phyloP scores from a whole-genome alignment of 2,329 filamentous ascomycete species.

The Tympanopsis confertula region DNA sequence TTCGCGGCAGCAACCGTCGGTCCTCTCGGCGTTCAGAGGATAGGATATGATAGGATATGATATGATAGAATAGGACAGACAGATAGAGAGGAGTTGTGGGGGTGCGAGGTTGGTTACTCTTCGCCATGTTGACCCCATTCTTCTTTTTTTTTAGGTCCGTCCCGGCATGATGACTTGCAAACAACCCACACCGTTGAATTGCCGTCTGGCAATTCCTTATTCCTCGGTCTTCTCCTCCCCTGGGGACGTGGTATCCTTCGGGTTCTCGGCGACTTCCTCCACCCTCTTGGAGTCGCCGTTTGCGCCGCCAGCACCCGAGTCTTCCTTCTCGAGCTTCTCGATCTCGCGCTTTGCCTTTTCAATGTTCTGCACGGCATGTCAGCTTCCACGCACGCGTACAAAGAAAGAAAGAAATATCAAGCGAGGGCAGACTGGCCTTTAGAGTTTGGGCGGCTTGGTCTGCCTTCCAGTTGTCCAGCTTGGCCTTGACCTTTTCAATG shows the following conservation, averaged over 20 bases:
- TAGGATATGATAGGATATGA: too few species aligned
- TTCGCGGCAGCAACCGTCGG: too few species aligned
- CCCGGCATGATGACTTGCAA: too few species aligned
- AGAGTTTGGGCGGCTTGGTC: slow-evolving; percentile 84
- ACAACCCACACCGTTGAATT: not conserved
- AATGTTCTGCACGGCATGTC: slow-evolving; percentile 59
- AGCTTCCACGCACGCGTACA: slow-evolving; percentile 13
- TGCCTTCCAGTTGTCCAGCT: slow-evolving; percentile 81
- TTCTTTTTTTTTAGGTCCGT: too few species aligned
- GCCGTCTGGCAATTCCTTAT: not conserved
- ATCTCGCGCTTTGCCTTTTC: slow-evolving; percentile 95
- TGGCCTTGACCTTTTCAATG: slow-evolving; percentile 82
- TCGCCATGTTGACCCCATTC: too few species aligned
- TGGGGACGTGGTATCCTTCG: slow-evolving; percentile 38
- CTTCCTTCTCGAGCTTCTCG: slow-evolving; percentile 67
- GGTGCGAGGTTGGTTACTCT: too few species aligned
- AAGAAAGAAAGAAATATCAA: not conserved
- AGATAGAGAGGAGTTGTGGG: too few species aligned
- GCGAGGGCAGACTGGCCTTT: slow-evolving; percentile 50
- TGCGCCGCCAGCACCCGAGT: slow-evolving; percentile 34
- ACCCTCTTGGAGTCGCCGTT: slow-evolving; percentile 34
- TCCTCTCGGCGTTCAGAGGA: too few species aligned
- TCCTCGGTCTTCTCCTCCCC: slow-evolving; percentile 36
- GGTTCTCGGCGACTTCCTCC: slow-evolving; percentile 37
- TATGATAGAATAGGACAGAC: too few species aligned